Percentiles rank a stretch among this genome's conserved stretches.
These are phyloP conservation scores for Borovskyia barvae DNA, from an alignment of 208 protist species.

Conservation along the genomic window DNA sequence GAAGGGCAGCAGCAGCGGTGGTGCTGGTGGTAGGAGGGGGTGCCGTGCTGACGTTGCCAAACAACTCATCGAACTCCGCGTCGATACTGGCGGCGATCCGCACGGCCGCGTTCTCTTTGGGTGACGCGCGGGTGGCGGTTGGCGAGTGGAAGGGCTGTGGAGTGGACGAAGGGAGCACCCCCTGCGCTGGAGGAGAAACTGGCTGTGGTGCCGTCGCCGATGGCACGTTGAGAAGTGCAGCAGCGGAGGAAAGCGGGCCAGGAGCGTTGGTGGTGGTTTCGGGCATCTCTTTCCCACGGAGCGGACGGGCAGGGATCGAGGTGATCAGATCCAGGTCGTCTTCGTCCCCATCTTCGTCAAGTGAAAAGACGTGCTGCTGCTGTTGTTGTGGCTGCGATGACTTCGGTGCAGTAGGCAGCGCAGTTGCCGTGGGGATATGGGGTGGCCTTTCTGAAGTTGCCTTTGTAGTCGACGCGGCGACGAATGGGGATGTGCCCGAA, in stretches of 20 bases:
- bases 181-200: neutral
- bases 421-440: neutral
- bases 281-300: slow-evolving; percentile 11
- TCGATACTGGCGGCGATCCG: slow-evolving; percentile 43
- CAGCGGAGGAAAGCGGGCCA: neutral
- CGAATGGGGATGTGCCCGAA: neutral
- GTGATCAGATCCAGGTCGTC: slow-evolving; percentile 81
- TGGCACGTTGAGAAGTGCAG: neutral
- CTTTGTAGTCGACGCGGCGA: neutral
- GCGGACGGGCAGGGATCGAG: slow-evolving; percentile 25
- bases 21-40: too few species aligned
- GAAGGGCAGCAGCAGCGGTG: too few species aligned
- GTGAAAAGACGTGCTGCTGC: slow-evolving; percentile 40
- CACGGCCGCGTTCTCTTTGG: too few species aligned
- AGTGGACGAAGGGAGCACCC: too few species aligned
- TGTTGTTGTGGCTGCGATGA: neutral
- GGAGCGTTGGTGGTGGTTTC: neutral
- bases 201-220: neutral
- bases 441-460: slow-evolving; percentile 3
- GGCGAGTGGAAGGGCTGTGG: too few species aligned
- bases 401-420: neutral
- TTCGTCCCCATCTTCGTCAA: slow-evolving; percentile 50
- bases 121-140: too few species aligned
- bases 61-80: slow-evolving; percentile 75
- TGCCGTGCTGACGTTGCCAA: slow-evolving; percentile 30